Evolutionary conservation across 2,329 filamentous ascomycete species (phyloP), one percentile per base, ranked within the genome.

Genomic region (Ophiostoma triangulosporum): DNA sequence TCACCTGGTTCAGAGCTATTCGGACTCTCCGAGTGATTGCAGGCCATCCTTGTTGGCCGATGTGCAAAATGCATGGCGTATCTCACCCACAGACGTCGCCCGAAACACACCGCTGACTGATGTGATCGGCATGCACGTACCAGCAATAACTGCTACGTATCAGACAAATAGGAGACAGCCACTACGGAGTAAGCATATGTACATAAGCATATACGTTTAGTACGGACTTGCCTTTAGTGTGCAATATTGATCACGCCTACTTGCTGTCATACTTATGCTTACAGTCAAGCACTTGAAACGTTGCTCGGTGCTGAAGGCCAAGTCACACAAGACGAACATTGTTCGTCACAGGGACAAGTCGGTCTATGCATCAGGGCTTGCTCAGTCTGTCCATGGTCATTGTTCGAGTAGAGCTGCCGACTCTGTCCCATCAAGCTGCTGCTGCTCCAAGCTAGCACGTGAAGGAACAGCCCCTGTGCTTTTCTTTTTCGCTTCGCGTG

Each of bases 401-500:
- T 36, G 33, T 33, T 31, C 29, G 6, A 6, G 11, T n/a, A n/a
- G 36, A 14, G 36, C 36, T 24, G 20, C 32, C n/a, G n/a, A n/a
- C n/a, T n/a, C n/a, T n/a, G n/a, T n/a, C n/a, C n/a, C n/a, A n/a
- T n/a, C n/a, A n/a, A n/a, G n/a, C n/a, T n/a, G n/a, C n/a, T n/a
- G n/a, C n/a, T n/a, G n/a, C n/a, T n/a, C n/a, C n/a, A n/a, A 9
- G 29, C 17, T n/a, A 43, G 35, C 50, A 51, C 35, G 36, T 51
- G 50, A 35, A 51, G 14, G 35, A 31, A 43, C 15, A 32, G 50
- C 31, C 27, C 27, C 35, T 51, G 36, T 35, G 6, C 12, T 17
- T 35, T 15, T 36, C 14, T 11, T 17, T 35, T 15, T 36, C 29
- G 51, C 48, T 52, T 52, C 43, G 51, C 51, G 51, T 48, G 51